These are phyloP conservation scores for Schizosaccharomyces cryophilus DNA, from an alignment of 805 yeast species.

Conservation along the genomic window DNA sequence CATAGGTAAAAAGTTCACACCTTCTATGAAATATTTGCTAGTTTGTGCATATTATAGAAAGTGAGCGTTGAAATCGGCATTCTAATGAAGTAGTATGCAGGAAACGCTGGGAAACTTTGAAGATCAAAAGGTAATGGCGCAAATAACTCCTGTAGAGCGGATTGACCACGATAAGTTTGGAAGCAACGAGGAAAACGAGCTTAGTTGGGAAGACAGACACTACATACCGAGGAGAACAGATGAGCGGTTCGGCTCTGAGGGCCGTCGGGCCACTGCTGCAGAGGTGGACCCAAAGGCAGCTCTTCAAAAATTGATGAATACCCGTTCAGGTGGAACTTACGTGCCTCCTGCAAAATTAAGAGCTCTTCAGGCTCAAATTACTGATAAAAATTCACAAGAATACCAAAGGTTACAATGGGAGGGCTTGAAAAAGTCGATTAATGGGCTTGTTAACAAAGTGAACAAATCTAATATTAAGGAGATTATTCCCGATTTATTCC, in stretches of 20 bases:
- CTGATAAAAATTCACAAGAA: constrained; percentile 16
- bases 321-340: constrained; percentile 24
- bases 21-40: no score
- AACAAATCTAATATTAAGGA: constrained; percentile 24
- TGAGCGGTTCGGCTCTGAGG: no score
- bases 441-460: constrained; percentile 24
- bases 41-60: no score
- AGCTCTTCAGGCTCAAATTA: constrained; percentile 18
- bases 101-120: no score
- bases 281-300: constrained; percentile 15
- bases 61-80: neutral
- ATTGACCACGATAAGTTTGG: neutral
- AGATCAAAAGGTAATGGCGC: no score
- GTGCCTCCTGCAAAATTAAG: constrained; percentile 30
- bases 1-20: no score
- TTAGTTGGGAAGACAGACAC: neutral
- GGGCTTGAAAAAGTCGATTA: constrained; percentile 22
- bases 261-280: neutral
- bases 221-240: neutral
- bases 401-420: constrained; percentile 37
- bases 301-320: constrained; percentile 17
- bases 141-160: no score
- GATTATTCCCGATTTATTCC: constrained; percentile 26
- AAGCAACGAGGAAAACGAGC: neutral
- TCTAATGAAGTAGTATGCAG: neutral